phyloP scores from a whole-genome alignment of 352 stramenopile genomes.

The Phytophthora pluvialis region DNA sequence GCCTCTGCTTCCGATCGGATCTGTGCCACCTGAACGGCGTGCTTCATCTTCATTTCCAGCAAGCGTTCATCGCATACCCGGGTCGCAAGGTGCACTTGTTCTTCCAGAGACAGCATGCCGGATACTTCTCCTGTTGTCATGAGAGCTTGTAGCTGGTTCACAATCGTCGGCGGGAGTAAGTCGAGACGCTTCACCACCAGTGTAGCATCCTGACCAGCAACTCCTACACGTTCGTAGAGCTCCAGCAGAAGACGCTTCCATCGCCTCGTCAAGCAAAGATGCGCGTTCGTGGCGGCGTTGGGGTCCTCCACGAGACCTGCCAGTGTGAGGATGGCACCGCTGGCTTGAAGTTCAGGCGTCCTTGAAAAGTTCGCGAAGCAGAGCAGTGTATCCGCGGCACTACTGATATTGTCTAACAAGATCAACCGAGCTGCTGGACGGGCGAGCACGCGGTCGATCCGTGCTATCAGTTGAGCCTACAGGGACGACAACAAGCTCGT shows the following conservation, averaged over 20 bases:
- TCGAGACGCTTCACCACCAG: constrained; percentile 62
- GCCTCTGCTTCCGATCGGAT: constrained; percentile 44
- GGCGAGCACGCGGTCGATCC: constrained; percentile 53
- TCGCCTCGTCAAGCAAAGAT: constrained; percentile 12
- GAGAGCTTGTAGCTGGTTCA: constrained; percentile 57
- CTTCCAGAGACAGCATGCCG: constrained; percentile 59
- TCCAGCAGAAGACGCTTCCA: constrained; percentile 57
- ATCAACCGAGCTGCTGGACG: constrained; percentile 47
- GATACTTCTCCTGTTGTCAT: constrained; percentile 69
- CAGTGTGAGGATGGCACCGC: constrained; percentile 31
- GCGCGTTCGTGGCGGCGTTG: constrained; percentile 7
- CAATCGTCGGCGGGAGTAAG: constrained; percentile 36
- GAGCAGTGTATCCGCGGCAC: constrained; percentile 47
- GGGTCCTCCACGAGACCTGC: constrained; percentile 35
- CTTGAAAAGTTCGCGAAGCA: constrained; percentile 27
- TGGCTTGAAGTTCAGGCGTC: neutral
- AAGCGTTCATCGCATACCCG: constrained; percentile 70
- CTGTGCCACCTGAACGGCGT: constrained; percentile 33
- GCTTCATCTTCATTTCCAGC: constrained; percentile 53
- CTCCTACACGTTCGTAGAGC: constrained; percentile 59
- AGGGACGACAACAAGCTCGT: neutral
- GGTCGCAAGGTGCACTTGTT: constrained; percentile 69
- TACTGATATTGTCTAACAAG: constrained; percentile 36
- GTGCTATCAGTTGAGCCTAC: constrained; percentile 41
- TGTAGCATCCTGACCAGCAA: constrained; percentile 62